Conservation (phyloP, 2,329 filamentous ascomycete genomes). For the Verticillium nonalfalfae region DNA sequence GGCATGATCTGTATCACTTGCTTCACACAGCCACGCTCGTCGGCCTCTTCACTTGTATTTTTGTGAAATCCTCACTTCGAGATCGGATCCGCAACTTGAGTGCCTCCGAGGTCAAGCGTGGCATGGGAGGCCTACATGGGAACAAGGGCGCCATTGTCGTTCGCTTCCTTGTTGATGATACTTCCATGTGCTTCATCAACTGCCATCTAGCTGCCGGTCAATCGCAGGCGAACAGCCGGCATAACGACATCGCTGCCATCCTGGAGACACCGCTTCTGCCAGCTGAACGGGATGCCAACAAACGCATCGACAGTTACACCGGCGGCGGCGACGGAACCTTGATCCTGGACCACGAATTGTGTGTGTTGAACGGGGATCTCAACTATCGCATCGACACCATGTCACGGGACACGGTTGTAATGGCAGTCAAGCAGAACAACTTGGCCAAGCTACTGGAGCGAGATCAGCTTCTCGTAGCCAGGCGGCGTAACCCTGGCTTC, state of each 20-base stretch:
- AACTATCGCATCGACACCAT: slow-evolving; percentile 99
- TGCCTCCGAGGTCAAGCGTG: slow-evolving; percentile 83
- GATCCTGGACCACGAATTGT: slow-evolving; percentile 97
- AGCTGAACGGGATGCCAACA: slow-evolving; percentile 57
- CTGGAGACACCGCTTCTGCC: slow-evolving; percentile 76
- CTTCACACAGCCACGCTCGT: slow-evolving; percentile 87
- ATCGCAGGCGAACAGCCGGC: slow-evolving; percentile 80
- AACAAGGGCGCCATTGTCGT: slow-evolving; percentile 94
- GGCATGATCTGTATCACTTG: slow-evolving; percentile 72
- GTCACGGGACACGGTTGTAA: slow-evolving; percentile 86
- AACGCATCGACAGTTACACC: slow-evolving; percentile 71
- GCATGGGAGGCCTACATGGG: slow-evolving; percentile 90
- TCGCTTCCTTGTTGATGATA: slow-evolving; percentile 91
- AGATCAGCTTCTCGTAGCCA: slow-evolving; percentile 85
- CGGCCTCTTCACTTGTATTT: slow-evolving; percentile 91
- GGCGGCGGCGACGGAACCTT: slow-evolving; percentile 92
- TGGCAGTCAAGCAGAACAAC: slow-evolving; percentile 75
- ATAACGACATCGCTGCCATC: slow-evolving; percentile 87
- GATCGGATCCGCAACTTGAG: slow-evolving; percentile 71
- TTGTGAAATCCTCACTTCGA: slow-evolving; percentile 76
- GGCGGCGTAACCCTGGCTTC: slow-evolving; percentile 85
- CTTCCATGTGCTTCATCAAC: slow-evolving; percentile 91
- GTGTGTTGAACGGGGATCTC: slow-evolving; percentile 88
- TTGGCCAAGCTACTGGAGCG: slow-evolving; percentile 81
- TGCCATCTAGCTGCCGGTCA: slow-evolving; percentile 96